phyloP scores from a whole-genome alignment of 1,284 basidiomycete species.

The Phylloboletellus chloephorus region DNA sequence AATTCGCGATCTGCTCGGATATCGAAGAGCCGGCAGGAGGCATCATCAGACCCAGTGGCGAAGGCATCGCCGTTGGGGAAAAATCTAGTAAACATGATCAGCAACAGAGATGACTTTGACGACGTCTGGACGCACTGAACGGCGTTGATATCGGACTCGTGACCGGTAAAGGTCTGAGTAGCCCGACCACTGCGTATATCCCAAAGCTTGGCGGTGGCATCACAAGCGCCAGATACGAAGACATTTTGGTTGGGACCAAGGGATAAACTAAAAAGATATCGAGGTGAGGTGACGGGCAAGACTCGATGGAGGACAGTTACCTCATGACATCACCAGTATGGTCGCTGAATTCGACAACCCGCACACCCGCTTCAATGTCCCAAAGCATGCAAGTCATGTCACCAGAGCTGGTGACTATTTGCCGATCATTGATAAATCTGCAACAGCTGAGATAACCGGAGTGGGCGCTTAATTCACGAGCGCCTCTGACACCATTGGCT shows the following conservation, averaged over 20 bases:
- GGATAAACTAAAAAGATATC: conserved; percentile 63
- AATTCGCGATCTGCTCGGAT: conserved; percentile 96
- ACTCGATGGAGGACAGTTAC: conserved; percentile 38
- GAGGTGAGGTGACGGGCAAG: conserved; percentile 13
- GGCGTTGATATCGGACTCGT: conserved; percentile 99
- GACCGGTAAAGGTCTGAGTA: conserved; percentile 97
- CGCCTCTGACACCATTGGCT: conserved; percentile 67
- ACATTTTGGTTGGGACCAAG: conserved; percentile 92
- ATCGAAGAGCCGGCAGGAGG: conserved; percentile 96
- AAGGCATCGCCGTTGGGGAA: conserved; percentile 99
- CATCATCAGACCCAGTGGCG: conserved; percentile 98
- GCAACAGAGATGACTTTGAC: conserved; percentile 13
- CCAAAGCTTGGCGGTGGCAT: conserved; percentile 97
- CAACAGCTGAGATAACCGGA: conserved; percentile 98
- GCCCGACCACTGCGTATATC: conserved; percentile 96
- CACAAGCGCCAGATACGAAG: conserved; percentile 97
- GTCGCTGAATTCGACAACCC: conserved; percentile 96
- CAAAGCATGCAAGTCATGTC: conserved; percentile 99
- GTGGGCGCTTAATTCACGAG: conserved; percentile 91
- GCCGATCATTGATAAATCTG: conserved; percentile 96
- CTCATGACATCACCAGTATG: conserved; percentile 99
- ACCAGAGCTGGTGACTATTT: conserved; percentile 95
- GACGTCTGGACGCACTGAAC: conserved; percentile 69
- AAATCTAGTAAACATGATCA: conserved; percentile 55
- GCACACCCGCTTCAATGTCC: conserved; percentile 96